Evolutionary conservation across 345 rosid species (phyloP).

Genomic region (Brassica juncea): DNA sequence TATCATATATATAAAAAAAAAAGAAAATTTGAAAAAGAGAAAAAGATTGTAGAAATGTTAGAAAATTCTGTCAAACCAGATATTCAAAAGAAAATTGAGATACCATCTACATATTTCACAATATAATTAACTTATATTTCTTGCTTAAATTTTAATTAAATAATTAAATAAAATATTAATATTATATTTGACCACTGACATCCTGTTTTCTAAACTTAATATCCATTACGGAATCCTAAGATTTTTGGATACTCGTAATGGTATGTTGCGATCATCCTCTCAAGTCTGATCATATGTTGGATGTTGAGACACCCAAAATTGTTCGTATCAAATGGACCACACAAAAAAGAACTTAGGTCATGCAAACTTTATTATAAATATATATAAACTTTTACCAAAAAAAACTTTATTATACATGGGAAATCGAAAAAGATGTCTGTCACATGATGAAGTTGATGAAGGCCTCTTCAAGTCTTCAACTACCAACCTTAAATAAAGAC

Average conservation of each 20-base stretch:
- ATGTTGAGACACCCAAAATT: neutral
- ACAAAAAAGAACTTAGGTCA: neutral
- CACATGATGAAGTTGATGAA: slow-evolving; percentile 26
- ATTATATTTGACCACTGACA: too few species aligned
- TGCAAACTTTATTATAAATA: slow-evolving; percentile 20
- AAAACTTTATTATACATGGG: slow-evolving; percentile 18
- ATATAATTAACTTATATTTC: neutral
- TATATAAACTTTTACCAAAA: too few species aligned
- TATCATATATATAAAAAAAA: too few species aligned
- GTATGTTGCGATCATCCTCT: too few species aligned
- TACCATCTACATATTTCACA: neutral
- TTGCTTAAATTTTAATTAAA: too few species aligned
- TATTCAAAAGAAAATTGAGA: neutral
- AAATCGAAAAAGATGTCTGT: slow-evolving; percentile 19
- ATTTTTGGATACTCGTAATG: too few species aligned
- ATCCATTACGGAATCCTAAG: neutral
- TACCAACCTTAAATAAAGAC: slow-evolving; percentile 28
- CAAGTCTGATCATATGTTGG: neutral
- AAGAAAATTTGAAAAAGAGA: too few species aligned
- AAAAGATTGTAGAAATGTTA: neutral
- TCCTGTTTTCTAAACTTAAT: too few species aligned
- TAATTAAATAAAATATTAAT: too few species aligned
- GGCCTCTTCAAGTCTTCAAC: slow-evolving; percentile 40
- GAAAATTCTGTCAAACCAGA: neutral
- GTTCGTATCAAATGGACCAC: neutral